Base-by-base conservation (phyloP, 768 basidiomycete genomes). In the Dioszegia crocea region DNA sequence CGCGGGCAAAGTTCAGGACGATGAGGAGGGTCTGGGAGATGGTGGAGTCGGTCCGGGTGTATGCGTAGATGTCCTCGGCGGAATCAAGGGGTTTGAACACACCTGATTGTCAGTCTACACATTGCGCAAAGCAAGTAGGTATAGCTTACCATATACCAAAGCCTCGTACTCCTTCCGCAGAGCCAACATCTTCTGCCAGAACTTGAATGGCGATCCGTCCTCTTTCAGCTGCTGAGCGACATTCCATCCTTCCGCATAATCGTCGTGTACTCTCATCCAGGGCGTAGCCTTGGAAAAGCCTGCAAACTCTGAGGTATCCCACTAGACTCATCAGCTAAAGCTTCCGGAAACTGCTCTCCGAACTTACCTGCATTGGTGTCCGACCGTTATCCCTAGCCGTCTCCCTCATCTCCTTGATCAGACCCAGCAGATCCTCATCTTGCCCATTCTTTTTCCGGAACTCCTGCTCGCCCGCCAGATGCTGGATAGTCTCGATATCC, bases 251-350 rank as follows among this genome's bases (percentile, higher is more conserved):
- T 74, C 65, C 0, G 62, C 56, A 67, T 83, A 86, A 64, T 88
- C 86, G 38, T 86, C 85, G 65, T 87, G 85, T 6, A 86, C 82
- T 24, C 85, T 79, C 86, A 88, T 88, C 87, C 86, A 89, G 0
- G 87, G 86, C 1, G 72, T 80, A 2, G 46, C 48, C 2, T 82
- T 84, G 2, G 81, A 79, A 73, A 88, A 88, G 0, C 88, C 87
- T 0, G 81, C 85, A 56, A 88, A 79, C 8, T 74, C 26, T 3
- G 78, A 72, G 9, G 77, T 55, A 60, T 85, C 79, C 86, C 87
- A 88, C 85, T 65, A 38, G 26, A 1, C 16, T 30, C 16, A 23
- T 55, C 30, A 57, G 45, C 45, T 12, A 56, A 14, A 29, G 17
- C 17, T 19, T 24, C 39, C 12, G n/a, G 23, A 23, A 23, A 6